Evolutionary conservation across 2,329 filamentous ascomycete species (phyloP), one percentile per base, ranked within the genome.

Genomic region (Pseudogymnoascus sp.): DNA sequence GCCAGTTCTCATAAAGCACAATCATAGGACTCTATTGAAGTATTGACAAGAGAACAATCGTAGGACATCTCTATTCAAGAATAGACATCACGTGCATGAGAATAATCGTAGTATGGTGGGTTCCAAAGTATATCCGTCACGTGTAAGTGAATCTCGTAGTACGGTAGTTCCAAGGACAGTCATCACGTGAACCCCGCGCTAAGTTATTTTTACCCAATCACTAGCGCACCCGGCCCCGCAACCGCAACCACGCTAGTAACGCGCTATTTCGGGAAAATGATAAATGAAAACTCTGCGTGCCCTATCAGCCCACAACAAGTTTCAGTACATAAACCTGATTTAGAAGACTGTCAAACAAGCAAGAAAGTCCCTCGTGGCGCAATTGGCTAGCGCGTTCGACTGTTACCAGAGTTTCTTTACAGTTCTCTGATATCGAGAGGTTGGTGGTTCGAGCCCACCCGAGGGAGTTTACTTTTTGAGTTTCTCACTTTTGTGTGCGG

Each of bases 341-440:
- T 56, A 56, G 5, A 3, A 56, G 5, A 56, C 50, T 18, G 50
- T 56, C 50, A 16, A 8, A 18, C 50, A 56, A 34, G n/a, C 28
- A 56, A 56, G 5, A 56, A 56, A 25, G 31, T 56, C 50, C 50
- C 50, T 56, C 50, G 50, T 56, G 50, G 50, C 50, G 50, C 50
- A 56, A 56, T 56, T 56, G 50, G 50, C 50, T 56, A 56, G 50
- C 50, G 50, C 50, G 50, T 56, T 56, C 50, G 50, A 56, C 50
- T 56, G 50, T 56, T 56, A 56, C 7, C 21, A 5, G 46, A 53
- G 7, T 28, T 28, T 28, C 28, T 28, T 53, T 25, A 53, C 21
- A 25, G 28, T 28, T 8, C 18, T 23, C 46, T 53, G 46, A n/a
- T 53, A 56, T 56, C 50, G 50, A 56, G 50, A 56, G 50, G 50